Base-by-base conservation (phyloP, 352 stramenopile species). In the Pythium sukuiense region DNA sequence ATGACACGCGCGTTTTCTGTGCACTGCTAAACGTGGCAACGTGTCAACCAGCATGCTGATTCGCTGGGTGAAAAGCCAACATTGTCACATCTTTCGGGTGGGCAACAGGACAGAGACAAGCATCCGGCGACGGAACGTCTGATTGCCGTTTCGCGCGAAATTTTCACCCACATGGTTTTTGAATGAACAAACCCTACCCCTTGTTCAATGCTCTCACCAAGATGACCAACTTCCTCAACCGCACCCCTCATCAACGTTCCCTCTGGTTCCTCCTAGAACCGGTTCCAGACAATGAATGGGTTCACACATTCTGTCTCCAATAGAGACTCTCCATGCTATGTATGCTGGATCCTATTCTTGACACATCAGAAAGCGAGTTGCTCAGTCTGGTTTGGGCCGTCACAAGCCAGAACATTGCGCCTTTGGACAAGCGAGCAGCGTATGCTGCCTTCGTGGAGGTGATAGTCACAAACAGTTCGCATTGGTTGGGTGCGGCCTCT, bases 121-220 rank as follows among this genome's bases (percentile, higher is more conserved):
- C 35, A 2, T 4, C 4, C 0, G 2, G 16, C 20, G 0, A 24
- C 27, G 13, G 29, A 57, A 57, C 50, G 50, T 57, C 50, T 57
- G 50, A 57, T 57, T 57, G 50, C 50, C 50, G 26, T 53, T 53
- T 57, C 50, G 29, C 27, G 50, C 24, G 27, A 57, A 57, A 39
- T 39, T 57, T 52, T 52, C 45, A 29, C 3, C 6, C 14, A 9
- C 45, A 43, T 43, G 35, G 1, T 16, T 43, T 37, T 6, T 16
- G 0, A 16, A 16, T 0, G 6, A 43, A 18, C 7, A 0, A 43
- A 0, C 6, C 35, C 35, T 16, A 43, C 35, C 35, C 35, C 35
- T 0, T 43, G 11, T 43, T 16, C 35, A 16, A 16, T 43, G 16
- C 18, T 52, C 45, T 29, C 18, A 29, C 45, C 18, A 24, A 9